Conservation (phyloP, 495 filamentous ascomycete genomes). For the Pyronema domesticum region DNA sequence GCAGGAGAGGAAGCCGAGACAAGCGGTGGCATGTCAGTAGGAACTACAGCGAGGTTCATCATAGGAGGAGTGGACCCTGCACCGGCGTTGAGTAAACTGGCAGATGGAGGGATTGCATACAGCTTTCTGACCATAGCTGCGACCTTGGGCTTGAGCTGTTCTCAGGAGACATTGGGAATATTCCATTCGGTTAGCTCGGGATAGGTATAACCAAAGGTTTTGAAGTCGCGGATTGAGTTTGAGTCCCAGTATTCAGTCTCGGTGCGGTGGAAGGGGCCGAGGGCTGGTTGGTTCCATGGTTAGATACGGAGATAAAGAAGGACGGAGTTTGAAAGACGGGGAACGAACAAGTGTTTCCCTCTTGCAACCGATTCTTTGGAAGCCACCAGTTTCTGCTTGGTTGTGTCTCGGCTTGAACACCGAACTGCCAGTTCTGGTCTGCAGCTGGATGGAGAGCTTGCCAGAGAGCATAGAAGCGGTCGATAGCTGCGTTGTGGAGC, state of each 20-base stretch:
- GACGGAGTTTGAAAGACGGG: neutral
- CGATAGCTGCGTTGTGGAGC: constrained; percentile 45
- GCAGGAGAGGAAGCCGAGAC: neutral
- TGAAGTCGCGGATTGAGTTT: constrained; percentile 16
- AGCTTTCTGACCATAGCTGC: neutral
- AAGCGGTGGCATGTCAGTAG: neutral
- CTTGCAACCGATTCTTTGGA: neutral
- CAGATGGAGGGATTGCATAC: neutral
- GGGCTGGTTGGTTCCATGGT: neutral
- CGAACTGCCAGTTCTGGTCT: neutral
- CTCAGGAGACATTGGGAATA: constrained; percentile 7
- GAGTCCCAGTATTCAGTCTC: constrained; percentile 24
- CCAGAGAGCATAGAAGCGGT: constrained; percentile 56
- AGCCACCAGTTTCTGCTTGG: neutral
- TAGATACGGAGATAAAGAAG: neutral
- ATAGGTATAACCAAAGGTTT: constrained; percentile 29
- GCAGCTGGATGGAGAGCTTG: constrained; percentile 28
- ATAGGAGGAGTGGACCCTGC: too few species aligned
- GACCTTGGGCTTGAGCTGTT: constrained; percentile 21
- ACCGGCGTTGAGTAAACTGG: neutral
- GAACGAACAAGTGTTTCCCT: neutral
- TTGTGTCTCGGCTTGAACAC: neutral
- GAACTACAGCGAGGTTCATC: too few species aligned
- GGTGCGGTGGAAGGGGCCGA: constrained; percentile 24
- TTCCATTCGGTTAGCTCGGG: constrained; percentile 31